A percentile compares a stretch with the other conserved stretches of the same genome.
Conservation (phyloP, 805 yeast species). For the Suhomyces kilbournensis region DNA sequence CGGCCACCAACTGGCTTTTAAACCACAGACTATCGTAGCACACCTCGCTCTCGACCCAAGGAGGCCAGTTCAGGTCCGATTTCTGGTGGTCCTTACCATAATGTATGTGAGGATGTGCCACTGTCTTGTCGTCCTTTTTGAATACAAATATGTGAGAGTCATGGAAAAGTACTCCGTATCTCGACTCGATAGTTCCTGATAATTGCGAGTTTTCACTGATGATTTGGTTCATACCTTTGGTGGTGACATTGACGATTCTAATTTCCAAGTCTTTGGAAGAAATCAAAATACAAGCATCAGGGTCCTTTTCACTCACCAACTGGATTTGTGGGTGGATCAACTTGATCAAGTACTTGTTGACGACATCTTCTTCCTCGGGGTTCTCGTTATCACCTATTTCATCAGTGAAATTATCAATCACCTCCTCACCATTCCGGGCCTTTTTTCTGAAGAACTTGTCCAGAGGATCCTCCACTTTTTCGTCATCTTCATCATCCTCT, state of each 20-base stretch:
- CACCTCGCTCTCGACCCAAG: conserved; percentile 77
- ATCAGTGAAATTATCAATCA: conserved; percentile 48
- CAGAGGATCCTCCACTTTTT: conserved; percentile 14
- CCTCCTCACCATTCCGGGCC: conserved; percentile 27
- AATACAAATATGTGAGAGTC: conserved; percentile 57
- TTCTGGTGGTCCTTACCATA: conserved; percentile 9
- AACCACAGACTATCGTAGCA: conserved; percentile 29
- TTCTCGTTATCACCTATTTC: conserved; percentile 41
- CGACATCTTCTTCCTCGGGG: conserved; percentile 36
- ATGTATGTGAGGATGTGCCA: conserved; percentile 13
- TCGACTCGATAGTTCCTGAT: conserved; percentile 48
- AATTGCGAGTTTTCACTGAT: conserved; percentile 31
- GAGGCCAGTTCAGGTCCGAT: conserved; percentile 71
- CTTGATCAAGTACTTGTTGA: conserved; percentile 61
- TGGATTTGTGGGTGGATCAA: conserved; percentile 84
- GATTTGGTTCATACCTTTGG: conserved; percentile 38
- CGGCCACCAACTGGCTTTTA: conserved; percentile 30
- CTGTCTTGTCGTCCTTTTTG: conserved; percentile 29
- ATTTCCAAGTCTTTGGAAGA: conserved; percentile 59
- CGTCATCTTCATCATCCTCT: conserved; percentile 14
- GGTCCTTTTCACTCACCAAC: conserved; percentile 44
- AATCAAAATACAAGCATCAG: conserved; percentile 47
- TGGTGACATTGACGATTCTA: conserved; percentile 45
- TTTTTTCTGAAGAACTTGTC: conserved; percentile 13
- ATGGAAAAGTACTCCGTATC: conserved; percentile 53